Evolutionary conservation across 345 rosid species (phyloP).

Genomic region (Odontarrhena argentea): DNA sequence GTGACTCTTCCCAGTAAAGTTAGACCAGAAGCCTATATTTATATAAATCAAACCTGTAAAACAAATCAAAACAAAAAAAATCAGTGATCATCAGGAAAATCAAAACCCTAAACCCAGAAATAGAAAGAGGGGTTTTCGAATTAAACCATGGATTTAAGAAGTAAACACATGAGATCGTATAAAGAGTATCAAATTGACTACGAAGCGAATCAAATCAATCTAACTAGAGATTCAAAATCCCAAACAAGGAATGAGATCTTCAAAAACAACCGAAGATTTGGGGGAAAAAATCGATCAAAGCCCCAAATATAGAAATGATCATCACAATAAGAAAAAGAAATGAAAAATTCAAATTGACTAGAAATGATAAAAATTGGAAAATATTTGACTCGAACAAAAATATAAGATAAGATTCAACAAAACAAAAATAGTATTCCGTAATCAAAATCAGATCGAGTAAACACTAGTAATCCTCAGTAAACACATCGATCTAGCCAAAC

Average conservation of each 20-base stretch:
- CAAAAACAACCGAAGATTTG: conserved; percentile 4
- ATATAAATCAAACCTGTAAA: conserved; percentile 26
- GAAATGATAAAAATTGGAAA: not conserved
- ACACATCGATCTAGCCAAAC: conserved; percentile 27
- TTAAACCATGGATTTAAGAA: not conserved
- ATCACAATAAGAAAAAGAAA: conserved; percentile 25
- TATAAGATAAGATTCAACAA: conserved; percentile 4
- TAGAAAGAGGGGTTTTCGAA: conserved; percentile 18
- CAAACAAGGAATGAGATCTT: conserved; percentile 20
- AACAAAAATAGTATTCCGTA: not conserved
- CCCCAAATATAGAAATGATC: conserved; percentile 27
- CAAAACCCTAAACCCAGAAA: conserved; percentile 13
- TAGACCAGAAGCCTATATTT: not conserved
- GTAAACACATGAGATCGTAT: conserved; percentile 25
- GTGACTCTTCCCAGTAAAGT: conserved; percentile 18
- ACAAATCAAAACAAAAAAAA: not conserved
- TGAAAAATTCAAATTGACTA: not conserved
- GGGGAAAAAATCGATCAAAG: not conserved
- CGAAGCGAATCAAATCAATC: conserved; percentile 6
- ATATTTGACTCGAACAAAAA: not conserved
- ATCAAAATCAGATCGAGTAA: conserved; percentile 19
- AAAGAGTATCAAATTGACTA: not conserved
- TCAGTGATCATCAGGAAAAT: not conserved
- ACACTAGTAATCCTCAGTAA: conserved; percentile 6
- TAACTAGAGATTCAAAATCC: conserved; percentile 11